phyloP scores from a whole-genome alignment of 2,329 filamentous ascomycete species.

The Xylariaceae sp. region DNA sequence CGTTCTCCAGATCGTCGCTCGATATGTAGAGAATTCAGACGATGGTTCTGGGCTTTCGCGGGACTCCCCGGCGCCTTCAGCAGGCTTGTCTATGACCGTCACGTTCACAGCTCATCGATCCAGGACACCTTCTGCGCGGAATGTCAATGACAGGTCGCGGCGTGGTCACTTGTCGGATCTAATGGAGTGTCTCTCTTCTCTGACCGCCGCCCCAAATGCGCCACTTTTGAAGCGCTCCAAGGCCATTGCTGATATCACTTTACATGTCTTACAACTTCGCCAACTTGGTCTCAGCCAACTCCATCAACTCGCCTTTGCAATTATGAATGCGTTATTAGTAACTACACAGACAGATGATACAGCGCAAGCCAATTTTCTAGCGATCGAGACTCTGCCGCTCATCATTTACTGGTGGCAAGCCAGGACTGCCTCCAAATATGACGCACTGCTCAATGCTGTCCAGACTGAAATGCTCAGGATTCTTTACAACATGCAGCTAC shows the following conservation, averaged over 20 bases:
- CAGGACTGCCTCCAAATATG: conserved; percentile 58
- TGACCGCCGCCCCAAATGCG: conserved; percentile 64
- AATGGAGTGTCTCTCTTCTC: conserved; percentile 60
- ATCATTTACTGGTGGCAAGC: conserved; percentile 74
- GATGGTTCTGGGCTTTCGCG: conserved; percentile 34
- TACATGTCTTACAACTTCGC: conserved; percentile 59
- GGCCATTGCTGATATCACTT: conserved; percentile 51
- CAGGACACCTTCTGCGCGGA: conserved; percentile 20
- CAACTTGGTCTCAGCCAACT: conserved; percentile 56
- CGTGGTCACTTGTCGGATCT: conserved; percentile 47
- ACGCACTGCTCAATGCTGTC: conserved; percentile 56
- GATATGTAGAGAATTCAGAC: conserved; percentile 43
- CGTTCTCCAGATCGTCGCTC: conserved; percentile 59
- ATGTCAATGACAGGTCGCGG: conserved; percentile 25
- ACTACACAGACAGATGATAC: conserved; percentile 66
- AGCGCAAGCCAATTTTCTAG: conserved; percentile 55
- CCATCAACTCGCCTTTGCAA: conserved; percentile 70
- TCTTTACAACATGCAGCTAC: conserved; percentile 62
- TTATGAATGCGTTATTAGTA: conserved; percentile 67
- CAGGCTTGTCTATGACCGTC: conserved; percentile 26
- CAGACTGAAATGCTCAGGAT: conserved; percentile 75
- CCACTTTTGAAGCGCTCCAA: conserved; percentile 56
- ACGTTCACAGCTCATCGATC: conserved; percentile 32
- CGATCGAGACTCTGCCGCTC: conserved; percentile 62
- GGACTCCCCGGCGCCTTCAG: conserved; percentile 45